Evolutionary conservation across 306 rosid species (phyloP).

Genomic region (Malus orientalis): DNA sequence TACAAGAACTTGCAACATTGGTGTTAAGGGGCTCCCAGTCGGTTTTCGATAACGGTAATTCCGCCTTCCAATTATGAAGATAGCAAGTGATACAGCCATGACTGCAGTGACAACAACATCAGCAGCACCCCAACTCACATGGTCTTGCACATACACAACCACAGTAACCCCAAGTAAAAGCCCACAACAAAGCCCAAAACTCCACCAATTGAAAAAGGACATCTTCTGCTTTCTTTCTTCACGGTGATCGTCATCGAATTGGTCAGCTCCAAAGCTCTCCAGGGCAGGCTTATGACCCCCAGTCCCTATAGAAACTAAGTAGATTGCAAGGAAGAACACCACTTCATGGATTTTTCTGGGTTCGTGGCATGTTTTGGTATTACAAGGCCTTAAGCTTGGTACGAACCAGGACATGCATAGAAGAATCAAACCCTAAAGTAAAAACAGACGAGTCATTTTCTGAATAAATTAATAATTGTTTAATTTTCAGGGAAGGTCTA

Average conservation of each 20-base stretch:
- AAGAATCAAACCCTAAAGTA: constrained; percentile 63
- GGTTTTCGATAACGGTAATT: constrained; percentile 58
- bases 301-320: constrained; percentile 72
- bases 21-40: constrained; percentile 83
- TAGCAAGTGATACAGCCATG: constrained; percentile 60
- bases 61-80: constrained; percentile 63
- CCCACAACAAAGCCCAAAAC: constrained; percentile 66
- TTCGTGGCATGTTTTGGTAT: constrained; percentile 26
- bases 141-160: constrained; percentile 75
- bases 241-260: constrained; percentile 66
- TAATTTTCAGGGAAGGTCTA: too few relatives aligned
- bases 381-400: constrained; percentile 70
- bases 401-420: constrained; percentile 64
- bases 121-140: constrained; percentile 67
- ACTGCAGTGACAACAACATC: constrained; percentile 52
- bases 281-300: constrained; percentile 90
- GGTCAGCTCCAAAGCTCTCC: constrained; percentile 95
- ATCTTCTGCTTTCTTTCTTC: constrained; percentile 68
- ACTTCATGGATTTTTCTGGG: constrained; percentile 66
- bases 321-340: constrained; percentile 65
- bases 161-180: constrained; percentile 74
- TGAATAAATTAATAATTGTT: too few relatives aligned
- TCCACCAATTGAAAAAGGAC: constrained; percentile 99
- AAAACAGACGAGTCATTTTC: background rate
- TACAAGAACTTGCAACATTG: constrained; percentile 77